Percentiles rank a stretch among this genome's conserved stretches.
These are phyloP conservation scores for Penicillium carneum DNA, from an alignment of 2,329 filamentous ascomycete genomes.

Conservation along the genomic window DNA sequence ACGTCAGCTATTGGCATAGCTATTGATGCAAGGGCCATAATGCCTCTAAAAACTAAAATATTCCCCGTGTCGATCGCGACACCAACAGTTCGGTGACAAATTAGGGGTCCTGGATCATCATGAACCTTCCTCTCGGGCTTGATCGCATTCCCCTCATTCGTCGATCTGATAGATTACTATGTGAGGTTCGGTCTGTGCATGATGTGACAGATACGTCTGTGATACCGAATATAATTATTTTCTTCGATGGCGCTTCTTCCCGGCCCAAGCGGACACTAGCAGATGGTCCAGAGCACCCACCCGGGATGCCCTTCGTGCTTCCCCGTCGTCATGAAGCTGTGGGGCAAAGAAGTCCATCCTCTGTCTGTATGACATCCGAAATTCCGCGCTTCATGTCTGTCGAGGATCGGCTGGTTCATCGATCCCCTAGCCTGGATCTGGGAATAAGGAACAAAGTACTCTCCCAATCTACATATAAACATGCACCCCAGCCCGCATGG, in stretches of 20 bases:
- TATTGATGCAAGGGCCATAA: conserved; percentile 50
- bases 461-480: conserved; percentile 44
- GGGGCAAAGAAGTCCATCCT: conserved; percentile 29
- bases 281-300: conserved; percentile 23
- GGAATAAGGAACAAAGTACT: conserved; percentile 22
- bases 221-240: conserved; percentile 21
- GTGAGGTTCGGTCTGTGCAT: conserved; percentile 34
- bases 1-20: conserved; percentile 38
- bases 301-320: conserved; percentile 31
- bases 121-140: conserved; percentile 32
- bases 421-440: conserved; percentile 38
- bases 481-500: conserved; percentile 40
- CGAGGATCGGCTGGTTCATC: conserved; percentile 34
- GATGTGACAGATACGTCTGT: conserved; percentile 46
- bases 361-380: conserved; percentile 38
- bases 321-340: conserved; percentile 31
- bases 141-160: conserved; percentile 42
- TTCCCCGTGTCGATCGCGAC: conserved; percentile 43
- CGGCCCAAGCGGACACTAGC: conserved; percentile 22
- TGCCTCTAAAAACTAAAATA: conserved; percentile 25
- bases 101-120: conserved; percentile 40
- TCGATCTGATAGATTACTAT: conserved; percentile 33
- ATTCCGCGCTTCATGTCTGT: conserved; percentile 31
- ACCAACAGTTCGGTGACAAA: conserved; percentile 46
- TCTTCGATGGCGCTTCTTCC: conserved; percentile 22